Conservation (phyloP, 768 basidiomycete species). For the Russula olivacea region DNA sequence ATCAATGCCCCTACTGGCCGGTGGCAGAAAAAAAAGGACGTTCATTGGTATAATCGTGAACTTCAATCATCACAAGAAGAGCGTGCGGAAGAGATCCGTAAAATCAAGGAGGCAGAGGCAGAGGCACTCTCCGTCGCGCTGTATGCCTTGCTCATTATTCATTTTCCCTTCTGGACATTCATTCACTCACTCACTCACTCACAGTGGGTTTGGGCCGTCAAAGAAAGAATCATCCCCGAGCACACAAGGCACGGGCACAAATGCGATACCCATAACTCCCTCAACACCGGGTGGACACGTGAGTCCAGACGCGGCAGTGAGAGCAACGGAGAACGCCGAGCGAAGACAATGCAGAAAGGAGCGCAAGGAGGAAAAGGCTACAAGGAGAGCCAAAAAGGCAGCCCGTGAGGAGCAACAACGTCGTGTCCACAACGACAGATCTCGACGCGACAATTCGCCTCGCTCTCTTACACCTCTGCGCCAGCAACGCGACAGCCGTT, state of each 20-base stretch:
- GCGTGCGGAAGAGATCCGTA: conserved; percentile 66
- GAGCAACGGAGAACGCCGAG: conserved; percentile 32
- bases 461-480: conserved; percentile 31
- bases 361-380: conserved; percentile 55
- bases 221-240: conserved; percentile 30
- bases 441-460: conserved; percentile 23
- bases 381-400: conserved; percentile 45
- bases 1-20: conserved; percentile 92
- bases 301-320: conserved; percentile 24
- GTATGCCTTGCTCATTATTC: conserved; percentile 36
- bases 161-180: neutral
- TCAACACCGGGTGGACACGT: conserved; percentile 7
- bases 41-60: conserved; percentile 92
- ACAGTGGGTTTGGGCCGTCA: conserved; percentile 65
- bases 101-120: conserved; percentile 82
- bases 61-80: conserved; percentile 38
- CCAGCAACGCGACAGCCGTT: conserved; percentile 13
- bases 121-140: conserved; percentile 80
- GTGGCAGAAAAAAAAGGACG: conserved; percentile 97
- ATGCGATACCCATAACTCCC: conserved; percentile 28
- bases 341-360: conserved; percentile 40
- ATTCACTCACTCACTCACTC: conserved; percentile 10
- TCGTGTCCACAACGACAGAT: conserved; percentile 14
- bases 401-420: conserved; percentile 25
- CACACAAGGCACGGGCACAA: conserved; percentile 30